Conservation (phyloP, 2,329 filamentous ascomycete species). For the Fusarium sp. region DNA sequence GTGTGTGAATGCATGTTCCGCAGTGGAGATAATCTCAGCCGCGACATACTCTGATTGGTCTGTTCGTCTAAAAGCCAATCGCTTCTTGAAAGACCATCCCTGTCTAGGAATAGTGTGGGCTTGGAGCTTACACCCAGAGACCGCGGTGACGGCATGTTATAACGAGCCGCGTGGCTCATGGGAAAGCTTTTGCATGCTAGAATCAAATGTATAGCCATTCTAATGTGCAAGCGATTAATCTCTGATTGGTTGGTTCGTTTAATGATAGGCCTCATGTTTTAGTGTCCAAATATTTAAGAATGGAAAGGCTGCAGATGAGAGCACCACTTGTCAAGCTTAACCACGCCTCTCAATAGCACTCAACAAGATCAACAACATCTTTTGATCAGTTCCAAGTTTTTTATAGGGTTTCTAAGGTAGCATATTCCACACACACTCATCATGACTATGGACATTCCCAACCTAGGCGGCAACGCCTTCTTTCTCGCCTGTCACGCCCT, state of each 20-base stretch:
- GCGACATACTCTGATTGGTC: conserved; percentile 7
- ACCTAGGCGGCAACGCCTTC: conserved; percentile 36
- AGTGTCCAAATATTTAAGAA: neutral
- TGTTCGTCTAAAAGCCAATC: conserved; percentile 33
- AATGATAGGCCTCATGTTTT: conserved; percentile 5
- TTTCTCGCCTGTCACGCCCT: conserved; percentile 57
- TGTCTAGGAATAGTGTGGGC: neutral
- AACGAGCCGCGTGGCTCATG: neutral
- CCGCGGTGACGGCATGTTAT: neutral
- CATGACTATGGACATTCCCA: conserved; percentile 32
- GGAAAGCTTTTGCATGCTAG: neutral
- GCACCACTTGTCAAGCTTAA: neutral
- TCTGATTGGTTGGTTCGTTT: neutral
- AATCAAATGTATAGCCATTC: neutral
- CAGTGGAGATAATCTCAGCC: neutral
- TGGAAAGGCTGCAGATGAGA: neutral
- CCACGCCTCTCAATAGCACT: neutral
- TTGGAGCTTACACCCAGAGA: neutral
- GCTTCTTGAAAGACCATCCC: neutral
- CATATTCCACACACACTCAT: neutral
- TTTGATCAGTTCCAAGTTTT: neutral
- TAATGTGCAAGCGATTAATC: neutral
- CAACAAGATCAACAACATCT: neutral
- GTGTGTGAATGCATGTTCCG: neutral
- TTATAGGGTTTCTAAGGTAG: neutral